Evolutionary conservation across 208 protist species (phyloP), one percentile per base, ranked within the genome.

Genomic region (Trypanosoma avium): DNA sequence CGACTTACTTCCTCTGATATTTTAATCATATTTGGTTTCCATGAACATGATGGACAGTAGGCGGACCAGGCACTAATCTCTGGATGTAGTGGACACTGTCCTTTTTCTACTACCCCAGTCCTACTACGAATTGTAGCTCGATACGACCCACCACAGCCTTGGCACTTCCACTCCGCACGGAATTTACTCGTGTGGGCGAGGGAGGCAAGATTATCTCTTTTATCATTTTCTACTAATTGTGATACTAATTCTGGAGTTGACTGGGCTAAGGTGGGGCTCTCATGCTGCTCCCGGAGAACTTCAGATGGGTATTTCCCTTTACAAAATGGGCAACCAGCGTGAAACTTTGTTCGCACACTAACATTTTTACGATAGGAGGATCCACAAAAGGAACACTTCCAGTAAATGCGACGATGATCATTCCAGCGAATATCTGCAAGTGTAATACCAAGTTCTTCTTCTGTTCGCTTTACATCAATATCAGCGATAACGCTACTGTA

Each of bases 371-470:
- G 86, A 50, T 92, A 95, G 7, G 65, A 22, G 0, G 72, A 77
- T 19, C 86, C 89, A 52, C 89, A 95, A 59, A 92, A 91, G 45
- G 67, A 70, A 61, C 89, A 95, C 32, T 70, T 77, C 84, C 86
- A 95, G 73, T 86, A 90, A 26, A 95, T 79, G 33, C 86, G 86
- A 2, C 89, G 78, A 58, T 95, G 86, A 61, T 95, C 89, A 59
- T 88, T 89, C 84, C 86, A 93, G 9, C 89, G 89, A 19, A 95
- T 75, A 30, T 95, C 86, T 7, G 42, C 54, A 15, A 93, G 42
- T 8, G 75, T 70, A 13, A 95, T 80, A 26, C 86, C 69, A 30
- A 95, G 77, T 68, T 92, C 89, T 65, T 93, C 84, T 75, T 92
- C 82, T 36, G 84, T 93, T 2, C 74, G 62, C 65, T 82, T 84